phyloP scores from a whole-genome alignment of 2,329 filamentous ascomycete genomes.

The Aspergillus pseudotamarii region DNA sequence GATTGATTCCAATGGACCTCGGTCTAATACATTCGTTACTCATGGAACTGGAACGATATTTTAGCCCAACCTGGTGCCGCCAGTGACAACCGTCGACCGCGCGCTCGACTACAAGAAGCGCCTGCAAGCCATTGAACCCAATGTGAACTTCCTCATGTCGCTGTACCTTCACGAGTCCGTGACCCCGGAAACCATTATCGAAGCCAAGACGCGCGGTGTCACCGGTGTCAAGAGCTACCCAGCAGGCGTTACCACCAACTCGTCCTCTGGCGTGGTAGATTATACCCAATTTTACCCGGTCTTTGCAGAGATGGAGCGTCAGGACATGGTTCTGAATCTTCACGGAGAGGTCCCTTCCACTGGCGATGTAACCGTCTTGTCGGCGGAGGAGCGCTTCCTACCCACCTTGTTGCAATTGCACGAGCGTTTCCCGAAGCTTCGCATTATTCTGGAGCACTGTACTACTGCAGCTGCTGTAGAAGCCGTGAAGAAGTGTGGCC shows the following conservation, averaged over 20 bases:
- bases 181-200: conserved; percentile 69
- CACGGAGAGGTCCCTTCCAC: conserved; percentile 68
- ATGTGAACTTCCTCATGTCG: conserved; percentile 73
- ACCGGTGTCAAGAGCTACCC: conserved; percentile 60
- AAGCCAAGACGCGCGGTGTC: conserved; percentile 74
- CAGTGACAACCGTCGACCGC: conserved; percentile 62
- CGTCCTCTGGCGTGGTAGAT: conserved; percentile 51
- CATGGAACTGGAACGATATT: conserved; percentile 21
- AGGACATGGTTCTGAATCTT: conserved; percentile 85
- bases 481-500: conserved; percentile 74
- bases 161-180: conserved; percentile 67
- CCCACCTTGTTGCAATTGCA: conserved; percentile 77
- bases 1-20: conserved; percentile 1
- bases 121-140: conserved; percentile 62
- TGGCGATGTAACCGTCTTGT: conserved; percentile 59
- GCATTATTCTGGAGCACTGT: conserved; percentile 75
- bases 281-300: conserved; percentile 57
- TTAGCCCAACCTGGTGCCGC: conserved; percentile 67
- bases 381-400: conserved; percentile 76
- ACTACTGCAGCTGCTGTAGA: conserved; percentile 80
- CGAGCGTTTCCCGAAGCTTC: conserved; percentile 65
- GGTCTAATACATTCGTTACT: not conserved
- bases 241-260: conserved; percentile 61
- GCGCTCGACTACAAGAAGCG: conserved; percentile 68
- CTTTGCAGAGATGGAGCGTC: conserved; percentile 85